phyloP scores from a whole-genome alignment of 768 basidiomycete genomes.

The Filobasidium floriforme region DNA sequence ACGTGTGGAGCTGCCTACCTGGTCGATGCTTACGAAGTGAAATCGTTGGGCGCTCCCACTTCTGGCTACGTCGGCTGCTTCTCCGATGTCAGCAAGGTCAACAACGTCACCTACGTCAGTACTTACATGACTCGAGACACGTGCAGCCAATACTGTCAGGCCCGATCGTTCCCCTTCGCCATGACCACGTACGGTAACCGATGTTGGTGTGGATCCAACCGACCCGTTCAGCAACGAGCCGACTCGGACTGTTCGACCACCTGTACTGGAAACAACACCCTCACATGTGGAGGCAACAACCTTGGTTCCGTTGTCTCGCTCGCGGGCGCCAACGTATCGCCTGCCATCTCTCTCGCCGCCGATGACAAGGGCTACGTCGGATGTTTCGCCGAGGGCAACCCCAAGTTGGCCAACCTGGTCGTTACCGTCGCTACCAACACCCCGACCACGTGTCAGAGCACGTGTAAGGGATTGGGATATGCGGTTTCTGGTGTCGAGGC shows the following conservation, averaged over 20 bases:
- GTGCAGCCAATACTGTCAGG: slow-evolving; percentile 25
- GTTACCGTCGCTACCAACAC: not conserved
- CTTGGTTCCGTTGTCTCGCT: slow-evolving; percentile 15
- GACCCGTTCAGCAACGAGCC: not conserved
- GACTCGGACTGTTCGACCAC: not conserved
- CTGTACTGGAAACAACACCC: not conserved
- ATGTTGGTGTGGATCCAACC: slow-evolving; percentile 24
- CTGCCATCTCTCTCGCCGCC: not conserved
- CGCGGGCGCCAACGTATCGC: slow-evolving; percentile 7
- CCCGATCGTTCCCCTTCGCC: slow-evolving; percentile 20
- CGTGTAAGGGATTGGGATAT: slow-evolving; percentile 15
- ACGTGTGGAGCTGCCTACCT: slow-evolving; percentile 25
- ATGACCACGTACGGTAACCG: slow-evolving; percentile 24
- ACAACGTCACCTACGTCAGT: slow-evolving; percentile 15
- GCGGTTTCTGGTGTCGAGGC: slow-evolving; percentile 11
- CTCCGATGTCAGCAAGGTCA: slow-evolving; percentile 25
- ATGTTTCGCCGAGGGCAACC: slow-evolving; percentile 12
- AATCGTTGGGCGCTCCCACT: slow-evolving; percentile 12
- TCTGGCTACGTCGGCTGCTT: slow-evolving; percentile 29
- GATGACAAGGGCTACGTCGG: slow-evolving; percentile 7
- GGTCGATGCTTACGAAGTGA: slow-evolving; percentile 28
- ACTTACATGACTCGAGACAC: slow-evolving; percentile 25
- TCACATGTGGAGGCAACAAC: not conserved
- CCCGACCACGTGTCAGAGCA: not conserved
- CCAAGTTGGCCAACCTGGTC: not conserved